These are phyloP conservation scores for Tritrichomonas musculus DNA, from an alignment of 208 protist genomes.

Conservation along the genomic window DNA sequence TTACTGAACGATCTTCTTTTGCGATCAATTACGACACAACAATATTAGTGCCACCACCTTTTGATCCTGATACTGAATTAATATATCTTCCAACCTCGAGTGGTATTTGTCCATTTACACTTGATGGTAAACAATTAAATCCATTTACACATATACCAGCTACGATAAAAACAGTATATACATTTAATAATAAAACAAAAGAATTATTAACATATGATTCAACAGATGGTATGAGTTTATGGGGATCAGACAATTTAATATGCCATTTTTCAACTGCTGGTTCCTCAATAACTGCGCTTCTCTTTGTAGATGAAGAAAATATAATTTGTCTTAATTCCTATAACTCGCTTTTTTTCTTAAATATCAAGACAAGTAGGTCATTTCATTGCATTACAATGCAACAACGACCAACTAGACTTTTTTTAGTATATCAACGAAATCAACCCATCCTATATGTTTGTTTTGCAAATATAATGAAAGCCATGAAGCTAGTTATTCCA, in stretches of 20 bases:
- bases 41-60: background rate
- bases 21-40: background rate
- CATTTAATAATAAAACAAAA: background rate
- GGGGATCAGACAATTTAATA: background rate
- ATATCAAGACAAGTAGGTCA: background rate
- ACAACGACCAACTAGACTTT: background rate
- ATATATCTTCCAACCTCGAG: background rate
- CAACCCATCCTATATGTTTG: background rate
- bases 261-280: background rate
- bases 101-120: background rate
- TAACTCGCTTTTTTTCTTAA: background rate
- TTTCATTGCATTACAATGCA: background rate
- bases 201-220: background rate
- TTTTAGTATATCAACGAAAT: background rate
- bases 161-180: background rate
- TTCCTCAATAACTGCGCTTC: background rate
- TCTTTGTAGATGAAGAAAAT: conserved; percentile 15
- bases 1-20: background rate
- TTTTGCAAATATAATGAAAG: background rate
- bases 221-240: background rate
- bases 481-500: background rate
- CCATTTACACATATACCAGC: background rate
- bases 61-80: background rate
- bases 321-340: background rate
- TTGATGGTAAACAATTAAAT: background rate